Evolutionary conservation across 2,329 filamentous ascomycete genomes (phyloP).

Genomic region (Penicillium digitatum): DNA sequence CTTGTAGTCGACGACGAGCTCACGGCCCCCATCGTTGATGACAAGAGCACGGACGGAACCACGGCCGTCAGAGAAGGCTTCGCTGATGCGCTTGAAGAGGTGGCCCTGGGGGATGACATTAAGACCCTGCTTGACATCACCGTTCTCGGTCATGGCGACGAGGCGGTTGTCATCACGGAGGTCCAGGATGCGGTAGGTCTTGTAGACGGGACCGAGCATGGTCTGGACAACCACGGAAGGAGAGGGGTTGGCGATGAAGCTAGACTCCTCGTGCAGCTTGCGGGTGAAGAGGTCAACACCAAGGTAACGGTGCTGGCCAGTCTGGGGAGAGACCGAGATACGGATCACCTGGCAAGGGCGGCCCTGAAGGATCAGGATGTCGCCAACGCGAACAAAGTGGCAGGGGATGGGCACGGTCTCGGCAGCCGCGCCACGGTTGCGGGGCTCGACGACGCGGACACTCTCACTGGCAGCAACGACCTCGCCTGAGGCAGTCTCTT

Average conservation of each 20-base stretch:
- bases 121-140: slow-evolving; percentile 95
- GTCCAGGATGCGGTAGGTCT: slow-evolving; percentile 99
- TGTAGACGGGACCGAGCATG: slow-evolving; percentile 99
- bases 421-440: slow-evolving; percentile 48
- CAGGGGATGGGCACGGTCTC: slow-evolving; percentile 97
- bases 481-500: slow-evolving; percentile 43
- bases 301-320: slow-evolving; percentile 98
- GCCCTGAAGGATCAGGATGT: slow-evolving; percentile 97
- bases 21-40: slow-evolving; percentile 85
- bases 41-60: slow-evolving; percentile 93
- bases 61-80: slow-evolving; percentile 84
- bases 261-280: slow-evolving; percentile 98
- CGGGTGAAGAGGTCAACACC: slow-evolving; percentile 99
- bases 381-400: slow-evolving; percentile 99
- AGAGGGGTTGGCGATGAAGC: slow-evolving; percentile 93
- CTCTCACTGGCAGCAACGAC: slow-evolving; percentile 45
- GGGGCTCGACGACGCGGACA: slow-evolving; percentile 51
- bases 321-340: slow-evolving; percentile 96
- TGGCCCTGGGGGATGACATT: slow-evolving; percentile 92
- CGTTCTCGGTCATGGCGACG: slow-evolving; percentile 97
- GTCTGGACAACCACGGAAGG: slow-evolving; percentile 98
- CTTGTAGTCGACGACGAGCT: slow-evolving; percentile 99
- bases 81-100: slow-evolving; percentile 74
- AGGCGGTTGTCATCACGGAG: slow-evolving; percentile 77
- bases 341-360: slow-evolving; percentile 99